Percentiles rank a stretch among this genome's conserved stretches.
Conservation (phyloP, 1,284 basidiomycete genomes). For the Dichomitus squalens region DNA sequence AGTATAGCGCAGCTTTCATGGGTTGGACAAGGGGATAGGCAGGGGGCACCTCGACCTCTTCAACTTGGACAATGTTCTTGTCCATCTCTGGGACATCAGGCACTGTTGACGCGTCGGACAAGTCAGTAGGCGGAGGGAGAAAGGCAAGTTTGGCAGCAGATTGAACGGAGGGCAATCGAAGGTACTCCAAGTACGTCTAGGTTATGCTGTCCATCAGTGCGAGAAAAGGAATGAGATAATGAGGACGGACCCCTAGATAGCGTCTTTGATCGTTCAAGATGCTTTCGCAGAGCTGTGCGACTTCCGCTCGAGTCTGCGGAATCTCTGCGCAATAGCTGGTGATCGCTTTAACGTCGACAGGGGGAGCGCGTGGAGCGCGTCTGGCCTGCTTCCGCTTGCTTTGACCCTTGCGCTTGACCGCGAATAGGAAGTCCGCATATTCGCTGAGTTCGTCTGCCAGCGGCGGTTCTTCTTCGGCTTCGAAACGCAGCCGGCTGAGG, state of each 20-base stretch:
- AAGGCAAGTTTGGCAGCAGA: background rate
- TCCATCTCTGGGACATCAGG: background rate
- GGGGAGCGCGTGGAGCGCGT: background rate
- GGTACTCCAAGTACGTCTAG: conserved; percentile 26
- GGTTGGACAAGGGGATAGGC: conserved; percentile 50
- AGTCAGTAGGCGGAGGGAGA: background rate
- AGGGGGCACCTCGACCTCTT: conserved; percentile 14
- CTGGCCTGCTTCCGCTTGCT: background rate
- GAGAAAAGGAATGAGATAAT: background rate
- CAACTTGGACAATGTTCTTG: background rate
- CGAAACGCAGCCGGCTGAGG: background rate
- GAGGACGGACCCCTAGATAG: conserved; percentile 32
- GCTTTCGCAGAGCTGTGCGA: conserved; percentile 16
- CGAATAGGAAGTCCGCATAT: background rate
- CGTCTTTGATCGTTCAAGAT: conserved; percentile 30
- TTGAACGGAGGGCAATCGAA: conserved; percentile 15
- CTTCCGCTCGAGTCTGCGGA: conserved; percentile 32
- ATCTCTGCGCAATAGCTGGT: conserved; percentile 23
- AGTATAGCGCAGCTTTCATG: conserved; percentile 51
- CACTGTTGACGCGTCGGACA: background rate
- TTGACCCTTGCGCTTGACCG: conserved; percentile 5
- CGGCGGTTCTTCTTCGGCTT: background rate
- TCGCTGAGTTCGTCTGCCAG: background rate
- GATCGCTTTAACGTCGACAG: conserved; percentile 17
- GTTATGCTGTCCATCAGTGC: background rate